Evolutionary conservation across 441 rosid species (phyloP), one percentile per base, ranked within the genome.

Genomic region (Gossypium davidsonii): DNA sequence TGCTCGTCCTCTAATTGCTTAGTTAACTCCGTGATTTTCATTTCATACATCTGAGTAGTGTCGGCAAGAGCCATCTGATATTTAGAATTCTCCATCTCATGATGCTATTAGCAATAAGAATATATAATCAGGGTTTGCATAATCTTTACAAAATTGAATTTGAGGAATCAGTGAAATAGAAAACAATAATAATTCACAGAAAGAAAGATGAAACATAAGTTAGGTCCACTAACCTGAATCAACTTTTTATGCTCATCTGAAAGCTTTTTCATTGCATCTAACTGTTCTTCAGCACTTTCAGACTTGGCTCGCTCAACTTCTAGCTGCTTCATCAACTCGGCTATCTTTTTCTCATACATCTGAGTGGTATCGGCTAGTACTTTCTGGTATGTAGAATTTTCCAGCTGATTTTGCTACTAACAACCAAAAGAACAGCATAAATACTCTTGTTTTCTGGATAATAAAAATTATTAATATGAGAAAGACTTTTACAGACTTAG

Each of bases 301-400:
- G 86, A 70, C 67, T 56, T 76, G 37, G 81, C 75, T 66, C 61
- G 81, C 76, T 94, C 92, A 69, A 81, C 78, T 74, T 94, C 94
- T 34, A 87, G 76, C 77, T 81, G 85, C 81, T 74, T 80, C 49
- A 84, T 80, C 74, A 92, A 67, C 70, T 89, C 90, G 0, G 85
- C 81, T 76, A 89, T 84, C 83, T 85, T 94, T 74, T 79, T 84
- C 84, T 92, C 98, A 64, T 92, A 89, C 87, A 84, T 88, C 84
- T 88, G 91, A 75, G 93, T 90, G 59, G 88, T 87, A 76, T 91
- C 96, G 74, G 93, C 97, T 67, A 94, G 86, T 65, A 85, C 86
- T 71, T 89, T 90, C 79, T 94, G 88, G 82, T 86, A 86, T 39
- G 88, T 78, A 49, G 89, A 88, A 84, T 79, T 89, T 71, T 92